Evolutionary conservation across 164 flowering plant genomes (phyloP), one percentile per base, ranked within the genome.

Genomic region (Chimonanthus praecox): DNA sequence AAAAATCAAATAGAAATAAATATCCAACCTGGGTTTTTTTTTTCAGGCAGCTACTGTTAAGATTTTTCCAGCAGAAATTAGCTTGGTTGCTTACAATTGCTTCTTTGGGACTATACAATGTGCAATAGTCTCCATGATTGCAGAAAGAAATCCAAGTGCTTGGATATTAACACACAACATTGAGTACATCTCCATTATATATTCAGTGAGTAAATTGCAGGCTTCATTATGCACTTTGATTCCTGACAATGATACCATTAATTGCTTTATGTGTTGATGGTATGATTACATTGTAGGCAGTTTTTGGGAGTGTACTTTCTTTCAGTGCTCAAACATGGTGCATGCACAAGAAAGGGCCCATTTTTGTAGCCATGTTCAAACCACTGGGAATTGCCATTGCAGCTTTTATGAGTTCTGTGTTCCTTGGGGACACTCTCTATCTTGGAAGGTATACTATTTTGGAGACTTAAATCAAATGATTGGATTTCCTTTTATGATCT

Each of bases 311-410:
- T 58, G 62, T 74, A 33, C 44, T 84, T 18, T 51, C 79, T 8
- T 70, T 63, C 43, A 68, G 16, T 33, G 51, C 83, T 58, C 82
- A 81, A 13, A 81, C 84, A 33, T 88, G 90, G 92, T 79, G 82
- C 54, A 61, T 84, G 73, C 78, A 74, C 67, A 51, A 69, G 70
- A 87, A 82, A 70, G 92, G 89, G 4, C 89, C 89, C n/a, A 71
- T 83, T 5, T 88, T 74, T 76, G 83, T 85, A 3, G 79, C 86
- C 45, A 72, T 86, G 77, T 88, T 85, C 82, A 81, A 64, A 78
- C 90, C 92, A 2, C 47, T 85, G 51, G 76, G 83, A 2, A 83
- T 87, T 43, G 85, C 61, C 46, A 71, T 89, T 75, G 89, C 90
- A 6, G 85, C 78, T 4, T 54, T 65, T 6, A 47, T 88, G 78